Evolutionary conservation across 2,329 filamentous ascomycete species (phyloP).

Genomic region (Trichoderma oligosporum): DNA sequence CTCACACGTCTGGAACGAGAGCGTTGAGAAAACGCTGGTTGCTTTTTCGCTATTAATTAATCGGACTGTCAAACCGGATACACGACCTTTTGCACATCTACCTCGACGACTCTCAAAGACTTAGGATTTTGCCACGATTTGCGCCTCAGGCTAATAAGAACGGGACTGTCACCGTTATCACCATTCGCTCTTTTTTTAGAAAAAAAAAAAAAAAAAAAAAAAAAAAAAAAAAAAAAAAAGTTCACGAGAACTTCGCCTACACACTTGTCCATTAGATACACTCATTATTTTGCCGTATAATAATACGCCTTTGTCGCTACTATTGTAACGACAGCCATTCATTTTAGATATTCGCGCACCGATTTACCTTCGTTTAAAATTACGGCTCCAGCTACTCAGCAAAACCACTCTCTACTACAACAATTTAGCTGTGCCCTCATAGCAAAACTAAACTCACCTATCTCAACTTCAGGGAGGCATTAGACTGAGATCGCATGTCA

Average conservation of each 20-base stretch:
- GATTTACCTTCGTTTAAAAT: conserved; percentile 7
- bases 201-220: not conserved
- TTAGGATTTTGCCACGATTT: conserved; percentile 3
- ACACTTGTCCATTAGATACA: conserved; percentile 8
- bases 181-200: conserved; percentile 17
- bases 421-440: conserved; percentile 12
- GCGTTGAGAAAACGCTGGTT: conserved; percentile 24
- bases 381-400: not conserved
- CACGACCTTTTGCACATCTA: conserved; percentile 1
- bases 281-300: conserved; percentile 5
- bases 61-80: not conserved
- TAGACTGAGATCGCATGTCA: not conserved
- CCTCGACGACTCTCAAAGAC: conserved; percentile 4
- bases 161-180: conserved; percentile 1
- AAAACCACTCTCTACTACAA: not conserved
- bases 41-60: conserved; percentile 22
- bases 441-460: not conserved
- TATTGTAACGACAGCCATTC: conserved; percentile 10
- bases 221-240: not conserved
- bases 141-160: not conserved
- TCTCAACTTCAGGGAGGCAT: not conserved
- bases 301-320: conserved; percentile 6
- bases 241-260: not conserved
- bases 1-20: conserved; percentile 33
- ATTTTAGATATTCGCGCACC: conserved; percentile 9